Percentiles rank a stretch among this genome's conserved stretches.
phyloP scores from a whole-genome alignment of 2,329 filamentous ascomycete species.

The Paracoccidioides brasiliensis region DNA sequence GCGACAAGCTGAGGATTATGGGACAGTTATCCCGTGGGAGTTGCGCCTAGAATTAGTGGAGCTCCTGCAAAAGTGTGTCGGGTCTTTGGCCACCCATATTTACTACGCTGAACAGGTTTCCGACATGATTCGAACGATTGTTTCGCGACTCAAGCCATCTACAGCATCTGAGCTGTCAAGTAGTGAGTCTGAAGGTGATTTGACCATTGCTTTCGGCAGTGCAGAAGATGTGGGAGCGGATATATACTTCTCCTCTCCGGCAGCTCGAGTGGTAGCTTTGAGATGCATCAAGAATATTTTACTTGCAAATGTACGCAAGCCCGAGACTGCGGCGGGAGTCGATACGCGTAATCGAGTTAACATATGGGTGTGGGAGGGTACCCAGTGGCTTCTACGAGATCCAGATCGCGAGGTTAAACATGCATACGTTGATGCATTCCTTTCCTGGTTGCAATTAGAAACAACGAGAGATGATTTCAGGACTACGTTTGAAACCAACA shows the following conservation, averaged over 20 bases:
- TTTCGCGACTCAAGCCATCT: conserved; percentile 62
- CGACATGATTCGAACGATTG: conserved; percentile 78
- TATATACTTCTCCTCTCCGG: conserved; percentile 50
- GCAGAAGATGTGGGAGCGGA: conserved; percentile 41
- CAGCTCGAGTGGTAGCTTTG: conserved; percentile 52
- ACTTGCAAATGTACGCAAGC: conserved; percentile 56
- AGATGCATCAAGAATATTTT: conserved; percentile 72
- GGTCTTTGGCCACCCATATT: conserved; percentile 82
- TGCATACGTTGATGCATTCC: conserved; percentile 71
- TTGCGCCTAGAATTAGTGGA: conserved; percentile 51
- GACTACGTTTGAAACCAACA: conserved; percentile 43
- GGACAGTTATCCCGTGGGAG: conserved; percentile 35
- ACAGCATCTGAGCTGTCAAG: conserved; percentile 31
- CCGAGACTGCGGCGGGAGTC: conserved; percentile 45
- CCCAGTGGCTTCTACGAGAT: conserved; percentile 81
- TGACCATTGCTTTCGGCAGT: conserved; percentile 24
- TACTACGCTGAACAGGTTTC: conserved; percentile 95
- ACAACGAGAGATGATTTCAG: conserved; percentile 53
- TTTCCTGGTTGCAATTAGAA: conserved; percentile 76
- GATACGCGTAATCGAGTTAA: conserved; percentile 63
- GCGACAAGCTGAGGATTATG: conserved; percentile 13
- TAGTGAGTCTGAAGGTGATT: conserved; percentile 33
- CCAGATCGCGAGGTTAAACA: conserved; percentile 63
- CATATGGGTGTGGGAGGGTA: conserved; percentile 86
- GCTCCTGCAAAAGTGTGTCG: conserved; percentile 68